These are phyloP conservation scores for Amaranthus palmeri DNA, from an alignment of 148 eudicot species.

Conservation along the genomic window DNA sequence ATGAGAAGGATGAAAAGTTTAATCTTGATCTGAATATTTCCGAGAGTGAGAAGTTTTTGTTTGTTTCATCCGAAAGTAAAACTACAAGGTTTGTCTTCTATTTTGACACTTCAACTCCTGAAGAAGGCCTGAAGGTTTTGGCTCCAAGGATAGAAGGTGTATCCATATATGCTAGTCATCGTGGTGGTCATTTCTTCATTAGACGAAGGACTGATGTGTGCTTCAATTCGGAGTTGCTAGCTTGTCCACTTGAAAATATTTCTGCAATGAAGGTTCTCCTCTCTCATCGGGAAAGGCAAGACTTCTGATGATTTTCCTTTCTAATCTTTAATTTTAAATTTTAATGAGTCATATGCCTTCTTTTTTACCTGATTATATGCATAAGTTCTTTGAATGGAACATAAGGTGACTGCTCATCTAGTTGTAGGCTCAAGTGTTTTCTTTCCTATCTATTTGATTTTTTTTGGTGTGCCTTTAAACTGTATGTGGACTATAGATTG, in stretches of 20 bases:
- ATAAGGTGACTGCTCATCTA: not conserved
- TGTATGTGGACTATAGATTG: not conserved
- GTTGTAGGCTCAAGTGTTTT: not conserved
- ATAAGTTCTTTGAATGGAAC: not conserved
- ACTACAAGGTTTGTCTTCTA: conserved; percentile 68
- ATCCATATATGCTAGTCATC: conserved; percentile 76
- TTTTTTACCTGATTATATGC: not conserved
- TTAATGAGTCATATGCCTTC: not conserved
- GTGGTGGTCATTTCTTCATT: conserved; percentile 81
- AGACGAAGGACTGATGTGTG: conserved; percentile 70
- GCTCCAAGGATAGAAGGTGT: conserved; percentile 74
- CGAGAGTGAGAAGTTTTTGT: conserved; percentile 77
- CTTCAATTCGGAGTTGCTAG: conserved; percentile 83
- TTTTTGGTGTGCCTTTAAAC: not conserved
- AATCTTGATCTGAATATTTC: conserved; percentile 55
- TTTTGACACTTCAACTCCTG: conserved; percentile 55
- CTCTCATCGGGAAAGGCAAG: conserved; percentile 78
- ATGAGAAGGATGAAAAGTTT: conserved; percentile 90
- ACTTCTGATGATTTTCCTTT: not conserved
- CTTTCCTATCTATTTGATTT: not conserved
- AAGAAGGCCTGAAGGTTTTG: conserved; percentile 53
- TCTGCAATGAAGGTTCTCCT: conserved; percentile 56
- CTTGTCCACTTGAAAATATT: conserved; percentile 73
- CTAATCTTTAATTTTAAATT: not conserved
- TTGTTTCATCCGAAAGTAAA: conserved; percentile 81